A percentile compares a stretch with the other conserved stretches of the same genome.
Evolutionary conservation across 495 filamentous ascomycete genomes (phyloP).

Genomic region (Hyaloscypha hepaticicola): DNA sequence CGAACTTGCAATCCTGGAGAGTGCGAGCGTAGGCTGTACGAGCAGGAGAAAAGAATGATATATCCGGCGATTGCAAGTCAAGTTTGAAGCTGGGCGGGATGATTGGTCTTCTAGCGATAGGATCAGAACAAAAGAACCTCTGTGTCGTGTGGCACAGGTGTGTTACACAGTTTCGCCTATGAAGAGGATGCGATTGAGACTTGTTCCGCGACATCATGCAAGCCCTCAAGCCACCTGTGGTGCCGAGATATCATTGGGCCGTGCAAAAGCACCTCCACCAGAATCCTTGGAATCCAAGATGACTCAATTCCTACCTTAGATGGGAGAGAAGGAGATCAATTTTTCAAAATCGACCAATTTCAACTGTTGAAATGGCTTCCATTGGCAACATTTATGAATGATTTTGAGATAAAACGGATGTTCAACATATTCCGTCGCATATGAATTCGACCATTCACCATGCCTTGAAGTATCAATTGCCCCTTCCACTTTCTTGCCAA

Average conservation of each 20-base stretch:
- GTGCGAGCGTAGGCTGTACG: neutral
- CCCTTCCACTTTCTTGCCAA: conserved; percentile 25
- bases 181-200: no score
- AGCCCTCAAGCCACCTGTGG: neutral
- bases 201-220: no score
- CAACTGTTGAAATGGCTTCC: neutral
- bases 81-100: neutral
- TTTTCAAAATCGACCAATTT: neutral
- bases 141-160: neutral
- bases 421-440: no score
- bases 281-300: neutral
- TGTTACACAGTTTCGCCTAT: no score
- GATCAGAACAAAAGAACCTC: neutral
- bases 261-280: neutral
- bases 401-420: no score
- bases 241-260: neutral
- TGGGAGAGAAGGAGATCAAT: neutral
- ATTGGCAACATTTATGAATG: no score
- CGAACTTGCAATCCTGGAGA: neutral
- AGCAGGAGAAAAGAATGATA: neutral
- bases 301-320: neutral
- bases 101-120: neutral
- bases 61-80: neutral
- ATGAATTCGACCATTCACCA: no score
- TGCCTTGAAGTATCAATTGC: conserved; percentile 4